Percentiles rank a stretch among this genome's conserved stretches.
These are phyloP conservation scores for Fusarium floridanum DNA, from an alignment of 2,329 filamentous ascomycete species.

Conservation along the genomic window DNA sequence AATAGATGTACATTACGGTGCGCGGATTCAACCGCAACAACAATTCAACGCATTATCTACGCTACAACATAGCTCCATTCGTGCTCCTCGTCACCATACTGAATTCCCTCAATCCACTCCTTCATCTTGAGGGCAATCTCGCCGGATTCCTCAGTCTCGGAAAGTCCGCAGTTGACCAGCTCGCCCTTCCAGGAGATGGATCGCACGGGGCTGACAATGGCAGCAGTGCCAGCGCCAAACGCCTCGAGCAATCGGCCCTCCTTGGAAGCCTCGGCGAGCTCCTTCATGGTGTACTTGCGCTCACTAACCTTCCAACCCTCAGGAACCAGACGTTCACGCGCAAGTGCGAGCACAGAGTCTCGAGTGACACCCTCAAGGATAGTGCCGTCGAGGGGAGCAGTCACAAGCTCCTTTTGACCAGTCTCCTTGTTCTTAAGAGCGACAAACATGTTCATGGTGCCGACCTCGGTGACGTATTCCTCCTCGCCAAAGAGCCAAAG, in stretches of 20 bases:
- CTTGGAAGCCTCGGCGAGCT: conserved; percentile 82
- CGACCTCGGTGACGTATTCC: conserved; percentile 96
- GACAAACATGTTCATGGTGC: conserved; percentile 98
- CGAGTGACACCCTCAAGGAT: conserved; percentile 96
- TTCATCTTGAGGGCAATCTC: conserved; percentile 90
- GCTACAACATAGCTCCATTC: conserved; percentile 79
- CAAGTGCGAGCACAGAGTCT: conserved; percentile 89
- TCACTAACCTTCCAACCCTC: conserved; percentile 91
- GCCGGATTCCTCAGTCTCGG: conserved; percentile 85
- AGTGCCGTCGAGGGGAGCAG: conserved; percentile 95
- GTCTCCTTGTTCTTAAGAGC: conserved; percentile 88
- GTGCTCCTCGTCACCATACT: conserved; percentile 94
- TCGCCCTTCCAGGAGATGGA: conserved; percentile 90
- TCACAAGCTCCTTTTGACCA: conserved; percentile 91
- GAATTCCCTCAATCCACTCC: conserved; percentile 94
- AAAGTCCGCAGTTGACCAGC: conserved; percentile 85
- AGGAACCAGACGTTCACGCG: conserved; percentile 83
- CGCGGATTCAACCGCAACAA: conserved; percentile 2
- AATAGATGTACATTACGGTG: conserved; percentile 38
- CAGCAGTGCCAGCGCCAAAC: conserved; percentile 93
- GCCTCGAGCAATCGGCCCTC: conserved; percentile 93
- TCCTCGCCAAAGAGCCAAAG: conserved; percentile 97
- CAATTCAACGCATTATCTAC: conserved; percentile 20
- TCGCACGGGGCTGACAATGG: conserved; percentile 91
- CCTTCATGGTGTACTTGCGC: conserved; percentile 91